These are phyloP conservation scores for Sordaria brevicollis DNA, from an alignment of 495 filamentous ascomycete species.

Conservation along the genomic window DNA sequence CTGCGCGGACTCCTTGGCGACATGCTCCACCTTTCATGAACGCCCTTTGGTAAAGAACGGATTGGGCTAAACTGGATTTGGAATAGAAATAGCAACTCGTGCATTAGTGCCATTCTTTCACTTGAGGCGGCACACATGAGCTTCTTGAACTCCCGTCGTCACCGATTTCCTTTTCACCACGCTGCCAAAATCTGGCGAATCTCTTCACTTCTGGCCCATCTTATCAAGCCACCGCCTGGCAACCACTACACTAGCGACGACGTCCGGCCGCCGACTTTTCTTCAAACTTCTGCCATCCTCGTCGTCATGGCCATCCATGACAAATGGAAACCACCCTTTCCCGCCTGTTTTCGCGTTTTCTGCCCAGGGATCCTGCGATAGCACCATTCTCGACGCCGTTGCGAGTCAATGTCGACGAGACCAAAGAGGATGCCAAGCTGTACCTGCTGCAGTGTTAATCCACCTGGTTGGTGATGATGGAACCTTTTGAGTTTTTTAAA, in stretches of 20 bases:
- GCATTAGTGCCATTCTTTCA: not conserved
- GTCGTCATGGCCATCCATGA: not conserved
- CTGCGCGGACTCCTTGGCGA: not conserved
- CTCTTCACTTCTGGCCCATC: not conserved
- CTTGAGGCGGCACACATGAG: not conserved
- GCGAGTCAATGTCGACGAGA: not conserved
- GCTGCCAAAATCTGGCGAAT: not conserved
- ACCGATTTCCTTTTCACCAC: not conserved
- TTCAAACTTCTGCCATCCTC: not conserved
- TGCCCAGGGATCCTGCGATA: not conserved
- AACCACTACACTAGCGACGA: not conserved
- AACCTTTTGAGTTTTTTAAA: not conserved
- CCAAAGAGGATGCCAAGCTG: constrained; percentile 2
- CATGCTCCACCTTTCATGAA: not conserved
- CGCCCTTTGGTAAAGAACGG: not conserved
- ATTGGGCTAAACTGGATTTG: not conserved
- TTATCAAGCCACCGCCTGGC: not conserved
- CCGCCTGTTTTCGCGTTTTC: not conserved
- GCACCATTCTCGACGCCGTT: not conserved
- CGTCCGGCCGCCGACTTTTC: not conserved
- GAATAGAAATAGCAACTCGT: not conserved
- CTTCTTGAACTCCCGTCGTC: not conserved
- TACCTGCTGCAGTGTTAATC: not conserved
- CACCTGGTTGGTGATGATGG: not conserved
- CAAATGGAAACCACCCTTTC: not conserved